Evolutionary conservation across 2,329 filamentous ascomycete genomes (phyloP), one percentile per base, ranked within the genome.

Genomic region (Beauveria scarabaeidicola): DNA sequence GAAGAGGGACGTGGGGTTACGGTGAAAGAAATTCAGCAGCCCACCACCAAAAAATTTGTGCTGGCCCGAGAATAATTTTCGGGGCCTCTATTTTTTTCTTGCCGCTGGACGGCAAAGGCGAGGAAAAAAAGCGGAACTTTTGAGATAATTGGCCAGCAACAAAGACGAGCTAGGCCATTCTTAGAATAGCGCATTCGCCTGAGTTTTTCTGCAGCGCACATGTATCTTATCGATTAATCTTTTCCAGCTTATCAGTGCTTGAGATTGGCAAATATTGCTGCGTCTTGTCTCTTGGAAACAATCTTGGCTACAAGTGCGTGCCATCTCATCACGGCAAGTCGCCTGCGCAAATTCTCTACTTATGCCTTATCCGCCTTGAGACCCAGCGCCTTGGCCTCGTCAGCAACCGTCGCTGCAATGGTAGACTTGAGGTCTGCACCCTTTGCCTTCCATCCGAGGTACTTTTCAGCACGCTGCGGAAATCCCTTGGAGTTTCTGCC

Each of bases 391-490:
- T 72, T 70, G 3, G 74, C 77, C 66, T 79, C 77, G 0, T 57
- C 55, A 5, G 68, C 64, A 9, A 81, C 71, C 3, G 68, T 64
- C 10, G 70, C 70, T 0, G 70, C 65, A 36, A 80, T 69, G 38
- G 72, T 72, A 8, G 76, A 75, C 65, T 70, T 69, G 13, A 81
- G 60, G 13, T 67, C 65, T 9, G 53, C 61, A 0, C 65, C 72
- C 60, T 69, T 72, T 1, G 77, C 71, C 63, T 71, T 63, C 78
- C 78, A 81, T 5, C 73, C 77, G 1, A 81, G 68, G 57, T 76
- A 76, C 69, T 76, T 78, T 57, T 64, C 71, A 6, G 77, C 78
- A 38, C 78, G 69, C 59, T 68, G 70, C 9, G 74, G 72, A 21
- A 74, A 70, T 25, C 76, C 70, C 68, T 75, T 76, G 5, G 77